These are phyloP conservation scores for Mycena capillaripes DNA, from an alignment of 768 basidiomycete species.

Conservation along the genomic window DNA sequence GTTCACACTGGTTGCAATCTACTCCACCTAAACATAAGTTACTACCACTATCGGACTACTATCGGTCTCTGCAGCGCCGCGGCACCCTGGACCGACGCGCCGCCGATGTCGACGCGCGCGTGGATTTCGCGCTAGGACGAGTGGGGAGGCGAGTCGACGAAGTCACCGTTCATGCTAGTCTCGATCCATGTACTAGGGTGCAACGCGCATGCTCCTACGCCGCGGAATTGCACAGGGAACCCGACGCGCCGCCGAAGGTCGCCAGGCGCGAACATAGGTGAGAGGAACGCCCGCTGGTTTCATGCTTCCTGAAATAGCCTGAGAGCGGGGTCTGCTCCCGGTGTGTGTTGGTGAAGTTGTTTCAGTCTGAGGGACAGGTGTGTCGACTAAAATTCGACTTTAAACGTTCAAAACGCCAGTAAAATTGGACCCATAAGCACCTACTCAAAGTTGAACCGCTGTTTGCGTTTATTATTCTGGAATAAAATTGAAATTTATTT, in stretches of 20 bases:
- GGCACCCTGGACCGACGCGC: background rate
- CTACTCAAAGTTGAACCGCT: conserved; percentile 1
- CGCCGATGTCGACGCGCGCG: background rate
- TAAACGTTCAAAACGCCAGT: no score
- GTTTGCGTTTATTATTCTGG: background rate
- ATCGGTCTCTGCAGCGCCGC: background rate
- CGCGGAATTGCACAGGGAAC: background rate
- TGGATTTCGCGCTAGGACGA: background rate
- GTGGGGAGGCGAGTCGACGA: background rate
- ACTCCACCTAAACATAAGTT: no score
- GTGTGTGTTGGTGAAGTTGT: no score
- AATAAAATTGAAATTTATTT: background rate
- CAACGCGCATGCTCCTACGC: background rate
- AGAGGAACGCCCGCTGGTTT: background rate
- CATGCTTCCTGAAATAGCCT: background rate
- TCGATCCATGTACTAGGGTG: background rate
- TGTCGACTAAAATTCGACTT: no score
- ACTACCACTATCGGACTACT: no score
- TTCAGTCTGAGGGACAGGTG: no score
- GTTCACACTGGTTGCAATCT: background rate
- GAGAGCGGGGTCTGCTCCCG: background rate
- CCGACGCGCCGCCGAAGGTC: background rate
- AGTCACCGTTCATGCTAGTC: background rate
- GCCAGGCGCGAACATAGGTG: background rate
- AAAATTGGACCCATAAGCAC: background rate